Percentiles rank a stretch among this genome's conserved stretches.
Conservation (phyloP, 805 yeast species). For the Suhomyces tanzawaensis region DNA sequence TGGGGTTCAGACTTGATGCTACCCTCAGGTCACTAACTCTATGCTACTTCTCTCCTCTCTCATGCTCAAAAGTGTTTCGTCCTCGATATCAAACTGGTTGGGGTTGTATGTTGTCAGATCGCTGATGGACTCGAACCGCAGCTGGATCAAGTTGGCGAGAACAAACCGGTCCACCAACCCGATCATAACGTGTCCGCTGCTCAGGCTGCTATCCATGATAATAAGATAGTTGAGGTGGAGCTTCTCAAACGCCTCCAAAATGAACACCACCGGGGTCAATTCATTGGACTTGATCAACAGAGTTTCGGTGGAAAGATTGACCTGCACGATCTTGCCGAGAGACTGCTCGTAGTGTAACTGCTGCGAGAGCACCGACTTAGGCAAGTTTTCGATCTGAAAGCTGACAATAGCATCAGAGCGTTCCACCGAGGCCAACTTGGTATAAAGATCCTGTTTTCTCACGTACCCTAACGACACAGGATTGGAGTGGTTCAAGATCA, state of each 20-base stretch:
- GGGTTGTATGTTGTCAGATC: constrained; percentile 7
- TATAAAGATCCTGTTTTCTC: constrained; percentile 25
- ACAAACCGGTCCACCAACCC: constrained; percentile 42
- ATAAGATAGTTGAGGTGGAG: constrained; percentile 36
- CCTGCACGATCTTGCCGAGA: constrained; percentile 4
- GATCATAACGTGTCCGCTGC: constrained; percentile 16
- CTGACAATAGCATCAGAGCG: constrained; percentile 11
- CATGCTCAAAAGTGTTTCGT: constrained; percentile 3
- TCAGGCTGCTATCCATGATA: constrained; percentile 18
- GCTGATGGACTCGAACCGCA: constrained; percentile 20
- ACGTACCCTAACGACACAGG: constrained; percentile 37
- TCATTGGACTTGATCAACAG: constrained; percentile 28
- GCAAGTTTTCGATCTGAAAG: constrained; percentile 20
- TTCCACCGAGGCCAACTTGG: constrained; percentile 7
- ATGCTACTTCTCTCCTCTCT: constrained; percentile 25
- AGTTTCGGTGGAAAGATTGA: constrained; percentile 20
- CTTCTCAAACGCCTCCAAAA: constrained; percentile 39
- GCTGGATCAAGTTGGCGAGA: constrained; percentile 28
- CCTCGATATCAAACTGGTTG: constrained; percentile 27
- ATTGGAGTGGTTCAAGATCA: constrained; percentile 22
- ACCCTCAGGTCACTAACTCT: constrained; percentile 28
- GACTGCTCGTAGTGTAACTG: constrained; percentile 24
- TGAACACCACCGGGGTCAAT: constrained; percentile 28
- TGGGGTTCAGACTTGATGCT: too few species aligned
- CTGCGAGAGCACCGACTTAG: constrained; percentile 19